Evolutionary conservation across 176 grass and related monocot genomes (phyloP), one percentile per base, ranked within the genome.

Genomic region (Elaeis guineensis): DNA sequence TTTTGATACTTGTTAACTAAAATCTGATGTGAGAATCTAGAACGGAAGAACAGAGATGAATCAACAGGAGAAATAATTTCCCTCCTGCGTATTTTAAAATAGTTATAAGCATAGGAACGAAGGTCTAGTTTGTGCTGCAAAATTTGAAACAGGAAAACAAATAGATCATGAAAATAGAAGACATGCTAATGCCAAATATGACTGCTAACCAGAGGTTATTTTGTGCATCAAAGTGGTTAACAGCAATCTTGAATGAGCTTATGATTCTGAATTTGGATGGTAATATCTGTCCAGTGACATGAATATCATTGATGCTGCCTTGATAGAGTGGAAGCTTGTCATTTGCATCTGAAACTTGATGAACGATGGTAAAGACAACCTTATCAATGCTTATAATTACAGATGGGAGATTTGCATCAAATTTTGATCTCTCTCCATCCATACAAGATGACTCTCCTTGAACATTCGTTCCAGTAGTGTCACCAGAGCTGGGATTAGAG

Each of bases 11-110:
- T 55, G 50, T 59, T 82, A 64, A 82, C 68, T 56, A 50, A 57
- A 35, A 72, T 72, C 67, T 62, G 55, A 21, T 54, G 52, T 21
- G 19, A 55, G 77, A 78, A 78, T 65, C 77, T 81, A 75, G 48
- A 76, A 55, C 89, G 83, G 55, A 92, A 78, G 76, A 92, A 92
- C 16, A 66, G 61, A 74, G 77, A 87, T 54, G 80, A 83, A 22
- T 57, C 25, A 59, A 83, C 73, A 72, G 89, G 83, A 69, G 79
- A 78, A 74, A 87, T 66, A 66, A 92, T 69, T 24, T 92, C 74
- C 65, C 77, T 76, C 89, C 89, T 92, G 83, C 72, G 63, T 35
- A 19, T 19, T 30, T 30, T 12, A 58, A 62, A 68, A 35, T 49
- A 65, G 61, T 71, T 44, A 44, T 3, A 44, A 44, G 11, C 6